Evolutionary conservation across 75 land plant genomes (phyloP), one percentile per base, ranked within the genome.

Genomic region (Sequoia sempervirens): DNA sequence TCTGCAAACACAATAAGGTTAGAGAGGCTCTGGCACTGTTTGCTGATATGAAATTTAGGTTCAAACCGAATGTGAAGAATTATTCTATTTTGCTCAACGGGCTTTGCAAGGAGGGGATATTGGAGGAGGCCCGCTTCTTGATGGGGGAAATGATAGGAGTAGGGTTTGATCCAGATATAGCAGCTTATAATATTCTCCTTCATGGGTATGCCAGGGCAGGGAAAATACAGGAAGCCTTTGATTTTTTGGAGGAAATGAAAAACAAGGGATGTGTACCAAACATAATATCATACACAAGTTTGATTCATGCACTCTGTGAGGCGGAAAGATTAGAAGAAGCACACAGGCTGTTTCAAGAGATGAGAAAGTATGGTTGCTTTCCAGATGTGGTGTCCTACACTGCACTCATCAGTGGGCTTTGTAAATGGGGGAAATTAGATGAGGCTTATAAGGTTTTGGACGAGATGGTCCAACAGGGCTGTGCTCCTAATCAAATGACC

Each of bases 81-180:
- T 94, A 92, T 81, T 92, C 91, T 28, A 85, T 90, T 17, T 70
- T 95, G 81, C 75, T 95, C 40, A 88, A 95, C 66, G 97, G 96
- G 45, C 91, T 92, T 90, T 96, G 96, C 83, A 87, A 80, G 83
- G 89, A 84, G 80, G 93, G 96, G 34, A 93, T 90, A 89, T 66
- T 96, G 17, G 81, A 86, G 82, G 93, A 96, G 85, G 98, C 98
- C 15, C 90, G 89, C 37, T 69, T 80, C 78, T 84, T 96, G n/a
- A 81, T 96, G 73, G 87, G 88, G 17, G 88, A 91, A 80, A 94
- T 96, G 91, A 80, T 75, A 80, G 93, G 91, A 26, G 84, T 84
- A 23, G 96, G 93, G 1, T 89, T 90, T 84, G 89, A 87, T 36
- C 92, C 96, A 4, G 96, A 91, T 38, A 75, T 93, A 73, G 94